phyloP scores from a whole-genome alignment of 306 rosid species.

The Lathyrus oleraceus region DNA sequence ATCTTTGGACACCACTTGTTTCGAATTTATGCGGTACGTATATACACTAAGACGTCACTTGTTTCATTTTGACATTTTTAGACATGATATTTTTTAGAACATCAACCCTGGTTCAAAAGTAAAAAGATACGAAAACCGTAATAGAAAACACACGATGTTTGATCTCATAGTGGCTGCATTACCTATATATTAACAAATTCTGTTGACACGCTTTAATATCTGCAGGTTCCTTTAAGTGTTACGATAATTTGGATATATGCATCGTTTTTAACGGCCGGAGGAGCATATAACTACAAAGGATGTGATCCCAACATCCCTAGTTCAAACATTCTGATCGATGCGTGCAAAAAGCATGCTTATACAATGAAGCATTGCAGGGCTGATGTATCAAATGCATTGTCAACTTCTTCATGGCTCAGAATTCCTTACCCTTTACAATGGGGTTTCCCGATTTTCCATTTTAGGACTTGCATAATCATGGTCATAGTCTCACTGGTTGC shows the following conservation, averaged over 20 bases:
- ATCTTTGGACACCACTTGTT: conserved; percentile 72
- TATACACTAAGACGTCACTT: conserved; percentile 26
- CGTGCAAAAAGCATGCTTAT: conserved; percentile 80
- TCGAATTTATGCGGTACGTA: conserved; percentile 76
- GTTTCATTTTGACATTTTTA: neutral
- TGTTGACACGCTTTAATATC: conserved; percentile 36
- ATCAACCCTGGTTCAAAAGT: neutral
- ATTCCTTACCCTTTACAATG: conserved; percentile 88
- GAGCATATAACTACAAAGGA: conserved; percentile 87
- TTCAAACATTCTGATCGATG: conserved; percentile 82
- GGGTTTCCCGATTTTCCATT: conserved; percentile 83
- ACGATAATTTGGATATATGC: conserved; percentile 83
- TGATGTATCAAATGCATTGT: conserved; percentile 76
- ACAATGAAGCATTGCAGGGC: conserved; percentile 91
- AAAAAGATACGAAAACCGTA: too few relatives aligned
- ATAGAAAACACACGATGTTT: too few relatives aligned
- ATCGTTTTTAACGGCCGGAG: conserved; percentile 88
- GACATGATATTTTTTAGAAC: neutral
- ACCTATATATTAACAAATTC: conserved; percentile 25
- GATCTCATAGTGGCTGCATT: too few relatives aligned
- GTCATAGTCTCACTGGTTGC: conserved; percentile 73
- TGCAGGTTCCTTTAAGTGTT: conserved; percentile 86
- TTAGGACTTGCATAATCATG: conserved; percentile 83
- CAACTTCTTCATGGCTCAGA: conserved; percentile 75
- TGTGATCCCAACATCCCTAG: conserved; percentile 79